Evolutionary conservation across 139 green algal genomes (phyloP), one percentile per base, ranked within the genome.

Genomic region (Volvox reticuliferus): DNA sequence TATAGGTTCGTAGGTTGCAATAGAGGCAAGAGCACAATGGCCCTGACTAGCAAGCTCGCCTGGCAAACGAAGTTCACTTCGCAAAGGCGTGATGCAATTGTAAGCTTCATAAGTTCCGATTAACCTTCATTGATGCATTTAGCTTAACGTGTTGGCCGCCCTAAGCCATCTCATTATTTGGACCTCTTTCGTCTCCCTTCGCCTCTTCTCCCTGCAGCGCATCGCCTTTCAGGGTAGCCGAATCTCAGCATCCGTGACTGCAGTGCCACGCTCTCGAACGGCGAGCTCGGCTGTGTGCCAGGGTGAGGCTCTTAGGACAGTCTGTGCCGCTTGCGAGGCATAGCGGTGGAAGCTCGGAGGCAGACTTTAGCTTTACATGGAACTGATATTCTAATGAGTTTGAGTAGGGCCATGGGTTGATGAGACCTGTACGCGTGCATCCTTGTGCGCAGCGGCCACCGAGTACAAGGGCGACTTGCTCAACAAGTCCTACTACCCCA

Each of bases 401-500:
- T 9, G 44, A 9, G 9, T 9, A 55, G 5, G 44, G 44, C 9
- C 44, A 55, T 55, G 44, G 5, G 44, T 9, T 55, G 9, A 55
- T 9, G 44, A 9, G 44, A 55, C 44, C 44, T 55, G 44, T 55
- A 55, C 44, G 44, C 44, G 44, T 55, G 44, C 18, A 71, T 71
- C 17, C 1, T 5, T 61, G 32, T 35, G 18, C 13, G 85, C 44
- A 81, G 67, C 67, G 1, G 87, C 78, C 24, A 50, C 87, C 73
- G 62, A 73, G 69, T 93, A 87, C 88, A 95, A 94, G 91, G 92
- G 93, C 24, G 98, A 99, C 94, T 88, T 96, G 50, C 97, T 97
- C 93, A 99, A 99, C 95, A 96, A 91, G 61, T 98, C 98, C 1
- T 99, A 99, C 95, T 99, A 99, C 94, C 98, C 98, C 35, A 99